phyloP scores from a whole-genome alignment of 164 flowering plant genomes.

The Malania oleifera region DNA sequence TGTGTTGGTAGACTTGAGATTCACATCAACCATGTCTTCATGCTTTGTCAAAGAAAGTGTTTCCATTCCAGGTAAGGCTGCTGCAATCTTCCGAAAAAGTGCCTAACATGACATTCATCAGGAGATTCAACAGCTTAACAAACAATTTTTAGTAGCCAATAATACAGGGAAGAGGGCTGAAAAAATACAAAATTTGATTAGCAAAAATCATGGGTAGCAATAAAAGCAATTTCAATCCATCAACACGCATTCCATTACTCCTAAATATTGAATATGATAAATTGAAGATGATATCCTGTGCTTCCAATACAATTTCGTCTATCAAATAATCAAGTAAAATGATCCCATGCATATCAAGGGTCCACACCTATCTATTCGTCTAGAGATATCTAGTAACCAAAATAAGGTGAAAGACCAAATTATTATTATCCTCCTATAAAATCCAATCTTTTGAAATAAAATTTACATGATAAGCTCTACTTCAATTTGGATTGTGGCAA shows the following conservation, averaged over 20 bases:
- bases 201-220: no score
- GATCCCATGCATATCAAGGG: not conserved
- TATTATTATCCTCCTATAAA: no score
- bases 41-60: slow-evolving; percentile 4
- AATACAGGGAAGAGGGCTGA: not conserved
- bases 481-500: not conserved
- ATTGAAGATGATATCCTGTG: no score
- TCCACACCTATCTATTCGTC: no score
- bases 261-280: no score
- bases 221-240: no score
- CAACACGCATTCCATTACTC: no score
- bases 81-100: slow-evolving; percentile 8
- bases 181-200: not conserved
- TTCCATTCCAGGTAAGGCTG: slow-evolving; percentile 4
- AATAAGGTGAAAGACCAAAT: not conserved
- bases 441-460: no score
- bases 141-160: not conserved
- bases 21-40: slow-evolving; percentile 10
- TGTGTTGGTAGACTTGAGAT: not conserved
- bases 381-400: not conserved
- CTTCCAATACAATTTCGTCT: no score
- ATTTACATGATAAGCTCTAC: no score
- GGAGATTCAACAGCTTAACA: not conserved
- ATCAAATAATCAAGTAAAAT: not conserved
- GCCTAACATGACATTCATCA: slow-evolving; percentile 1